phyloP scores from a whole-genome alignment of 1,284 basidiomycete genomes.

The Cystobasidiaceae sp. region DNA sequence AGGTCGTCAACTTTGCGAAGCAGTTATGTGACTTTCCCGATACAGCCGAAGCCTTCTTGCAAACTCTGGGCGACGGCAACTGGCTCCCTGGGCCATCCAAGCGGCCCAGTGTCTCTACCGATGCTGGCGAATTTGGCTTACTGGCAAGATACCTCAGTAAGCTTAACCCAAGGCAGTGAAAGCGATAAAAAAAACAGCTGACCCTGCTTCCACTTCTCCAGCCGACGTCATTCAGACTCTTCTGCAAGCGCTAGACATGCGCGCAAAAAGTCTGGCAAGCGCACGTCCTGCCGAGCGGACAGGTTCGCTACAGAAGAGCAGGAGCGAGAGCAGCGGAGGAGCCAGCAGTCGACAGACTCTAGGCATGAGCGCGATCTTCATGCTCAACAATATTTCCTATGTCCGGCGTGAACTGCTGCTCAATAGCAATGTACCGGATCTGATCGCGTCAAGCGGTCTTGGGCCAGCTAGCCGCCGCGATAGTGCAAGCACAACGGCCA shows the following conservation, averaged over 20 bases:
- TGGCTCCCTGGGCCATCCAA: slow-evolving; percentile 37
- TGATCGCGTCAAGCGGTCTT: not conserved
- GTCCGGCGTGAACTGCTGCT: slow-evolving; percentile 40
- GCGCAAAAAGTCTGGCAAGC: slow-evolving; percentile 31
- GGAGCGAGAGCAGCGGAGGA: not conserved
- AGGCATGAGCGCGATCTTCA: slow-evolving; percentile 41
- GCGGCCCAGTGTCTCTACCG: not conserved
- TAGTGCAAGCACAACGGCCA: slow-evolving; percentile 7
- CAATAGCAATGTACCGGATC: slow-evolving; percentile 35
- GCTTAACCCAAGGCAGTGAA: not conserved
- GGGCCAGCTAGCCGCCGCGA: slow-evolving; percentile 32
- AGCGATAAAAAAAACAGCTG: not conserved
- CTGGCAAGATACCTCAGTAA: slow-evolving; percentile 37
- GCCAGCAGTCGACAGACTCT: not conserved
- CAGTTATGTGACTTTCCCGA: slow-evolving; percentile 41
- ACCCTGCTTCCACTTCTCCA: slow-evolving; percentile 9
- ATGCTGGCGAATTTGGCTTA: slow-evolving; percentile 30
- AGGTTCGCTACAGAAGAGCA: not conserved
- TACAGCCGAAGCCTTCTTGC: slow-evolving; percentile 40
- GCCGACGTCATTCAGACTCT: slow-evolving; percentile 39
- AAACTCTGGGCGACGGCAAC: slow-evolving; percentile 43
- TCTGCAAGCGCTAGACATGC: slow-evolving; percentile 37
- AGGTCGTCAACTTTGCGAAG: slow-evolving; percentile 43
- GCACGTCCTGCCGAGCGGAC: not conserved
- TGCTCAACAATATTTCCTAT: slow-evolving; percentile 44